Conservation (phyloP, 2,329 filamentous ascomycete genomes). For the Hypoxylon sp. region DNA sequence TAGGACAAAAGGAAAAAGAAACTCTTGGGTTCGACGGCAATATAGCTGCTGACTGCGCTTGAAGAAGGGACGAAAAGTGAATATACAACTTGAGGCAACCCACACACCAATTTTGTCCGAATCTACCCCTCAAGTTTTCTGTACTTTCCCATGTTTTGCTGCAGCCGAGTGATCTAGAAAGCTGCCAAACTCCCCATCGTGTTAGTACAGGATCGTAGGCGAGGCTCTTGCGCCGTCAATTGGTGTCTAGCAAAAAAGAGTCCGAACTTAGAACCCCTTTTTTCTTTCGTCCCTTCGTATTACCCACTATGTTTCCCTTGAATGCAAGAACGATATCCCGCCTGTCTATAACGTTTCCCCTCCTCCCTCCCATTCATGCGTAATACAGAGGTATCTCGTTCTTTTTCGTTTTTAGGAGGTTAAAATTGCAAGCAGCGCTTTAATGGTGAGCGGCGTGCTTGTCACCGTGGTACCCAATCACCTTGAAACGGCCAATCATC, state of each 20-base stretch:
- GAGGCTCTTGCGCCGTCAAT: constrained; percentile 12
- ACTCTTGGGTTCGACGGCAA: constrained; percentile 40
- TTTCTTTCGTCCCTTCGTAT: constrained; percentile 35
- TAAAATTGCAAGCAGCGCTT: constrained; percentile 35
- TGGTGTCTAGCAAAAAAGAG: constrained; percentile 31
- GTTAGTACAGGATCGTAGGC: constrained; percentile 11
- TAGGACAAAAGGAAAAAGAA: constrained; percentile 43
- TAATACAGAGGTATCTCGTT: constrained; percentile 41
- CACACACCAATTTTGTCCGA: constrained; percentile 22
- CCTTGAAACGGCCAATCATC: constrained; percentile 95
- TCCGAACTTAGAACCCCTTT: constrained; percentile 28
- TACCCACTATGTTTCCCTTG: constrained; percentile 35
- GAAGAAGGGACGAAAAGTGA: constrained; percentile 41
- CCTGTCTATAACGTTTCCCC: constrained; percentile 41
- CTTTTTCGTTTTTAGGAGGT: constrained; percentile 19
- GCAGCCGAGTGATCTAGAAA: constrained; percentile 15
- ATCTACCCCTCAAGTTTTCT: constrained; percentile 17
- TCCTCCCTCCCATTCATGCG: constrained; percentile 36
- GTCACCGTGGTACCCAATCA: constrained; percentile 90
- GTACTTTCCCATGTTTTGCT: constrained; percentile 30
- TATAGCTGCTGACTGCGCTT: constrained; percentile 32
- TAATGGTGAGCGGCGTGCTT: constrained; percentile 69
- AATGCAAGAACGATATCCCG: constrained; percentile 40
- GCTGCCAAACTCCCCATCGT: constrained; percentile 13
- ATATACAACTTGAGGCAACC: constrained; percentile 45